Evolutionary conservation across 805 yeast species (phyloP).

Genomic region (Candida silvatica): DNA sequence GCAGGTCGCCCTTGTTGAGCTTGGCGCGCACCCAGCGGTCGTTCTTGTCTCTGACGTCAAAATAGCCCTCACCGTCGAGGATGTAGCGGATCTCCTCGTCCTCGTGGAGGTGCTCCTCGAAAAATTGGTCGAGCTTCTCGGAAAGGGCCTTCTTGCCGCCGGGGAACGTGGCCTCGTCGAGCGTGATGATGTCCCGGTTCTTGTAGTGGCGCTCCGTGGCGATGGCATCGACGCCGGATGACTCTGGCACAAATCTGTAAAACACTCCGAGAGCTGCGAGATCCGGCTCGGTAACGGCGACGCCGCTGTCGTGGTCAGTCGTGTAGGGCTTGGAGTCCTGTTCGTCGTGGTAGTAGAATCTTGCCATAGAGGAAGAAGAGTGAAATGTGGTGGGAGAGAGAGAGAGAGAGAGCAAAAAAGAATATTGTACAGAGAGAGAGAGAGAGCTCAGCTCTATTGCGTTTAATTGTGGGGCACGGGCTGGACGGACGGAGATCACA

Average conservation of each 20-base stretch:
- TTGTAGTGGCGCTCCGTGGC: conserved; percentile 68
- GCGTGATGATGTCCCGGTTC: conserved; percentile 65
- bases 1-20: conserved; percentile 54
- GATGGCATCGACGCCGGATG: conserved; percentile 50
- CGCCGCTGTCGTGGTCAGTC: conserved; percentile 67
- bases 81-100: conserved; percentile 95
- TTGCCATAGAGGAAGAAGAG: conserved; percentile 8
- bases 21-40: conserved; percentile 70
- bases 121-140: conserved; percentile 60
- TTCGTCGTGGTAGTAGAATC: conserved; percentile 56
- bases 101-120: conserved; percentile 85
- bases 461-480: too few relatives aligned
- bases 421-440: too few relatives aligned
- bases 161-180: conserved; percentile 53
- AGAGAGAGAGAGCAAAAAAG: neutral
- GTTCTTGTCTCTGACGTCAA: conserved; percentile 66
- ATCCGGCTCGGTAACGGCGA: conserved; percentile 37
- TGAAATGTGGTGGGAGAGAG: neutral
- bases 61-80: conserved; percentile 83
- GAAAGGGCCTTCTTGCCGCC: conserved; percentile 53
- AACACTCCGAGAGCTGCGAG: conserved; percentile 60
- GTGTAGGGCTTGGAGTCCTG: conserved; percentile 50
- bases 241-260: conserved; percentile 42
- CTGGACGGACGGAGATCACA: too few relatives aligned
- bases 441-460: too few relatives aligned